phyloP scores from a whole-genome alignment of 352 stramenopile species.

The Pythium aquatile region DNA sequence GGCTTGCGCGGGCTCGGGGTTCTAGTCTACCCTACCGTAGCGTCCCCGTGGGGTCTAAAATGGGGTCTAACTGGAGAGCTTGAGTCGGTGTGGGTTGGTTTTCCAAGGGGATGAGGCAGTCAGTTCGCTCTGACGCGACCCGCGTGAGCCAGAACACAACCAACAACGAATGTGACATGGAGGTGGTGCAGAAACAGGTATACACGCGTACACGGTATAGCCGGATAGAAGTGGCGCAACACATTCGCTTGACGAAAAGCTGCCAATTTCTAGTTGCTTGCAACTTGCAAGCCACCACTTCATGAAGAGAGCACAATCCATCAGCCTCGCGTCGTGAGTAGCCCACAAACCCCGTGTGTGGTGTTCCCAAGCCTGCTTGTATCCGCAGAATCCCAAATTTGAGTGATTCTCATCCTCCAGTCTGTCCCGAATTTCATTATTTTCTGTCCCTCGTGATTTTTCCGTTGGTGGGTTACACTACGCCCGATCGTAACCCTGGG shows the following conservation, averaged over 20 bases:
- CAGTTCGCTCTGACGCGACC: neutral
- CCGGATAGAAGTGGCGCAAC: neutral
- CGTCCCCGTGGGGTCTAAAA: neutral
- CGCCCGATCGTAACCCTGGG: too few species aligned
- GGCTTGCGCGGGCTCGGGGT: constrained; percentile 27
- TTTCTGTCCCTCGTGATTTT: neutral
- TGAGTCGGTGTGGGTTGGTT: neutral
- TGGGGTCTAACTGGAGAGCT: neutral
- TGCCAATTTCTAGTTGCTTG: too few species aligned
- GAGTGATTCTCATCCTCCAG: neutral
- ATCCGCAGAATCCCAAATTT: neutral
- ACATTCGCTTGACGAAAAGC: neutral
- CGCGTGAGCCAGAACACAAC: neutral
- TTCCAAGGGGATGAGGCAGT: neutral
- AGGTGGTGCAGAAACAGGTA: neutral
- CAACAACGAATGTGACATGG: neutral
- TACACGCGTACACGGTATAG: neutral
- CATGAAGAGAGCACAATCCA: too few species aligned
- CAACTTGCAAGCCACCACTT: too few species aligned
- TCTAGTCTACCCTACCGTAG: constrained; percentile 19
- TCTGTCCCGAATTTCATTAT: neutral
- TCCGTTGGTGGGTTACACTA: too few species aligned
- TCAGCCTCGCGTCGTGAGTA: too few species aligned
- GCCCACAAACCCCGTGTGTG: too few species aligned
- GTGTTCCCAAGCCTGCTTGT: too few species aligned